Conservation (phyloP, 257 asterid genomes). For the Hygrophila difformis region DNA sequence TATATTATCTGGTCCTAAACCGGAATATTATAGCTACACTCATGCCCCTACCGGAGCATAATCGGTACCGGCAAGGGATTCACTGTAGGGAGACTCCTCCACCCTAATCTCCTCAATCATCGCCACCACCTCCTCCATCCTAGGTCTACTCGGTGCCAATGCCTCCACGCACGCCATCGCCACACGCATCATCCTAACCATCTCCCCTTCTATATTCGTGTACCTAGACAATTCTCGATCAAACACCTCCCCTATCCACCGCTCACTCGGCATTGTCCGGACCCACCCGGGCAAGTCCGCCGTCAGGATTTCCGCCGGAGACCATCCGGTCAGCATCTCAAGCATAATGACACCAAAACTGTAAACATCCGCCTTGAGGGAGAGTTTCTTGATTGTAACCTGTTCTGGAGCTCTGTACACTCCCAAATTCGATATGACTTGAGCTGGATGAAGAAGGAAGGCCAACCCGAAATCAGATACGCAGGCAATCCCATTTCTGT, state of each 20-base stretch:
- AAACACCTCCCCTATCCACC: constrained; percentile 91
- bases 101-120: constrained; percentile 82
- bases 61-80: no score
- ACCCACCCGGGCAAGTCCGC: constrained; percentile 85
- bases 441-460: constrained; percentile 46
- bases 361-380: constrained; percentile 74
- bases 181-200: constrained; percentile 72
- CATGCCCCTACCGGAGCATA: no score
- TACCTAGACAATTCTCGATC: constrained; percentile 79
- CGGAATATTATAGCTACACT: no score
- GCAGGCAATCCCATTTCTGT: constrained; percentile 60
- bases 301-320: no score
- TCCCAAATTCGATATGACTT: constrained; percentile 57
- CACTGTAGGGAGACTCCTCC: constrained; percentile 81
- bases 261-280: constrained; percentile 72
- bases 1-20: no score
- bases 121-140: constrained; percentile 59
- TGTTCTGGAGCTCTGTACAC: constrained; percentile 70
- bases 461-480: constrained; percentile 63
- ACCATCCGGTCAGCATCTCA: constrained; percentile 64
- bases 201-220: constrained; percentile 80
- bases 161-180: constrained; percentile 77
- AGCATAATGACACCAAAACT: constrained; percentile 72
- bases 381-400: constrained; percentile 45
- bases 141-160: constrained; percentile 72